Conservation (phyloP, 495 filamentous ascomycete genomes). For the Hypoxylon fragiforme region DNA sequence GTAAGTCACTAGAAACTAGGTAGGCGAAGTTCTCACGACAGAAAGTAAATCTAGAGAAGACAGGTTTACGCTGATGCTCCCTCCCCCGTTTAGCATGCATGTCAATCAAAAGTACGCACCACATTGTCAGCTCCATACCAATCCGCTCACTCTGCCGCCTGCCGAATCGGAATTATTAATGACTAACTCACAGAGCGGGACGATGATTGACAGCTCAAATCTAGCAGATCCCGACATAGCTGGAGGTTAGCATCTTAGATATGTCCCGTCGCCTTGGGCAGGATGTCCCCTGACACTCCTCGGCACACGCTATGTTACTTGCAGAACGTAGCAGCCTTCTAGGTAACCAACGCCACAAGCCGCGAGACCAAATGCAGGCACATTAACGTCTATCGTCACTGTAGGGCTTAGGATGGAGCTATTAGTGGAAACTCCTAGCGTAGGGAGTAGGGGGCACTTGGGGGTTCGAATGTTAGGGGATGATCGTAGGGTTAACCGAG, state of each 20-base stretch:
- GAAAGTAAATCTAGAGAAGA: slow-evolving; percentile 10
- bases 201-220: slow-evolving; percentile 38
- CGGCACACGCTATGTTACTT: slow-evolving; percentile 30
- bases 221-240: slow-evolving; percentile 39
- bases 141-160: slow-evolving; percentile 17
- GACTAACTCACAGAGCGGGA: slow-evolving; percentile 28
- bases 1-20: slow-evolving; percentile 6
- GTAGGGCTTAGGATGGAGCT: slow-evolving; percentile 23
- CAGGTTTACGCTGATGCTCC: slow-evolving; percentile 17
- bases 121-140: slow-evolving; percentile 20
- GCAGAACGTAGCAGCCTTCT: slow-evolving; percentile 23
- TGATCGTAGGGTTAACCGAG: slow-evolving; percentile 27
- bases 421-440: slow-evolving; percentile 10
- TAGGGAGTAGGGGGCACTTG: slow-evolving; percentile 9
- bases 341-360: slow-evolving; percentile 33
- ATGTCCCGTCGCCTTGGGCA: slow-evolving; percentile 22
- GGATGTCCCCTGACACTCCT: slow-evolving; percentile 18
- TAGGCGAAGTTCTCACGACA: slow-evolving; percentile 19
- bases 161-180: slow-evolving; percentile 40
- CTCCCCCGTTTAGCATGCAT: slow-evolving; percentile 22
- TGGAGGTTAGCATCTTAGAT: slow-evolving; percentile 36
- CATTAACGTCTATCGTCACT: slow-evolving; percentile 21
- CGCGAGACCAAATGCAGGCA: slow-evolving; percentile 30
- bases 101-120: slow-evolving; percentile 21
- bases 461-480: slow-evolving; percentile 20